Evolutionary conservation across 1,139 yeast genomes (phyloP).

Genomic region (Eremothecium gossypii): DNA sequence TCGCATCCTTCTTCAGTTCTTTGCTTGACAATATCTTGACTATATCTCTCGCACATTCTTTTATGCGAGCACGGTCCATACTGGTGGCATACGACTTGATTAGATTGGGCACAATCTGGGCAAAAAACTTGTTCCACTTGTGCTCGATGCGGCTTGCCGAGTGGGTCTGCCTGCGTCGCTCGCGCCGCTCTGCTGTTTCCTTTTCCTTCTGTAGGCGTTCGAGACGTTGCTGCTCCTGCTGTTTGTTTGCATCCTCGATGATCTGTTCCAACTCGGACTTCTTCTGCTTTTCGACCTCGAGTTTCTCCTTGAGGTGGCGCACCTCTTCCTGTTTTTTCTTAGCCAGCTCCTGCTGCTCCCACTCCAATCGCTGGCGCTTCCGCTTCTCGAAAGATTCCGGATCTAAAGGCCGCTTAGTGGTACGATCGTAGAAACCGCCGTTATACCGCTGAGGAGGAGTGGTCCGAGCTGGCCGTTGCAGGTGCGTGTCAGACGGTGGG

Average conservation of each 20-base stretch:
- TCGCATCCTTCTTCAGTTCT: constrained; percentile 42
- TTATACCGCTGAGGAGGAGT: constrained; percentile 3
- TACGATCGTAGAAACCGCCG: constrained; percentile 2
- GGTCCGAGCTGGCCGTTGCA: constrained; percentile 1
- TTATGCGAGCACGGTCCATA: constrained; percentile 64
- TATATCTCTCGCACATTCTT: constrained; percentile 72
- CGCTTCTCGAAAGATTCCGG: constrained; percentile 20
- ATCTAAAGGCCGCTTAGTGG: constrained; percentile 12
- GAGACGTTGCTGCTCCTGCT: constrained; percentile 27
- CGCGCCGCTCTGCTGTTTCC: constrained; percentile 17
- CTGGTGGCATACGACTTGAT: constrained; percentile 56
- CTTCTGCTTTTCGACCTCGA: constrained; percentile 22
- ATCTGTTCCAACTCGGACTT: constrained; percentile 31
- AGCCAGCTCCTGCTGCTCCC: constrained; percentile 20
- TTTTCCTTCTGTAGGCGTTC: constrained; percentile 13
- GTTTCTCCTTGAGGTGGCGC: constrained; percentile 20
- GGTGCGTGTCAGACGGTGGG: constrained; percentile 20
- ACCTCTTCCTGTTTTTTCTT: constrained; percentile 26
- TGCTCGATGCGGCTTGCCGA: constrained; percentile 27
- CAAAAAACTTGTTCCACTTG: constrained; percentile 58
- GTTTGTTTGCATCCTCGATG: constrained; percentile 35
- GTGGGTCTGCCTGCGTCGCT: constrained; percentile 15
- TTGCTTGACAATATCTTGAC: constrained; percentile 54
- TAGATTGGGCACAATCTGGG: constrained; percentile 70
- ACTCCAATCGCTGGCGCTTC: constrained; percentile 17